phyloP scores from a whole-genome alignment of 768 basidiomycete genomes.

The Mycena olivaceomarginata region DNA sequence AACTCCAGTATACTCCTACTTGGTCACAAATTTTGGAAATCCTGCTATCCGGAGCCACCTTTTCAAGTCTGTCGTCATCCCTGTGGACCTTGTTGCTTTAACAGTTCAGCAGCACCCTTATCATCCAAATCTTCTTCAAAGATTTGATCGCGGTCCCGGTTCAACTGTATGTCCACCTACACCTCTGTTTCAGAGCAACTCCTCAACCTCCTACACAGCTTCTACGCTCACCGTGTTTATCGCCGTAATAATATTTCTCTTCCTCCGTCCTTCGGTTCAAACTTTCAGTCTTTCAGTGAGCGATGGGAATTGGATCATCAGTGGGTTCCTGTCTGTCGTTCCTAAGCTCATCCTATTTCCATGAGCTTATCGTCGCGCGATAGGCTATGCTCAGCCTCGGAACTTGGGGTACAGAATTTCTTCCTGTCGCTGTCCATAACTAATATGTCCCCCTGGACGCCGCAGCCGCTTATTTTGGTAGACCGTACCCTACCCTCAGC shows the following conservation, averaged over 20 bases:
- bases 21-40: slow-evolving; percentile 31
- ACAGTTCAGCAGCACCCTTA: slow-evolving; percentile 30
- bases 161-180: slow-evolving; percentile 27
- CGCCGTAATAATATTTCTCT: not conserved
- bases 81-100: not conserved
- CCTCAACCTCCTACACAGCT: not conserved
- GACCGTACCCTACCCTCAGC: not conserved
- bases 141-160: slow-evolving; percentile 35
- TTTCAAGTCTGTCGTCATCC: slow-evolving; percentile 16
- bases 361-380: not conserved
- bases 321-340: slow-evolving; percentile 16
- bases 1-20: slow-evolving; percentile 12
- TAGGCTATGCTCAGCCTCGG: slow-evolving; percentile 12
- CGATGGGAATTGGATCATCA: slow-evolving; percentile 26
- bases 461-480: not conserved
- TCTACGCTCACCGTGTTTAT: slow-evolving; percentile 23
- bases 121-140: slow-evolving; percentile 44
- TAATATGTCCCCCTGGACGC: not conserved
- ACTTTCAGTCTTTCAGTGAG: slow-evolving; percentile 26
- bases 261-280: not conserved
- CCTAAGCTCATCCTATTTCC: not conserved
- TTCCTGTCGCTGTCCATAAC: not conserved
- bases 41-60: slow-evolving; percentile 18
- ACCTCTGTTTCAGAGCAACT: not conserved
- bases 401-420: slow-evolving; percentile 9